These are phyloP conservation scores for Cryptococcus maquisensis DNA, from an alignment of 1,284 basidiomycete genomes.

Conservation along the genomic window DNA sequence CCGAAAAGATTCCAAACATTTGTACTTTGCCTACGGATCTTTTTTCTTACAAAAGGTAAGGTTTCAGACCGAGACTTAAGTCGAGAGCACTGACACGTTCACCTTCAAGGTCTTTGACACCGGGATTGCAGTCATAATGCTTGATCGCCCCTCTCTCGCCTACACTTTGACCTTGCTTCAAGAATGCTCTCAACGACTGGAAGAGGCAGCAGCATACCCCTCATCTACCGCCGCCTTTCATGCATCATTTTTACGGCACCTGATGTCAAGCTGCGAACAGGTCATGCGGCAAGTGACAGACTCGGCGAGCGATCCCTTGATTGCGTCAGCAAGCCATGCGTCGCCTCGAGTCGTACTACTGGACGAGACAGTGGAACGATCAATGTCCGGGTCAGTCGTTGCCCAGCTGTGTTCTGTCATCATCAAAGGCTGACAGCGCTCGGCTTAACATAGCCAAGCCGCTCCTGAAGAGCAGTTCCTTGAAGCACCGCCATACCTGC, in stretches of 20 bases:
- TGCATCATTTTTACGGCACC: conserved; percentile 2
- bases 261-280: too few relatives aligned
- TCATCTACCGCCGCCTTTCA: conserved; percentile 8
- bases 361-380: too few relatives aligned
- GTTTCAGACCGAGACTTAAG: neutral
- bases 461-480: too few relatives aligned
- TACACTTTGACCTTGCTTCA: conserved; percentile 4
- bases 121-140: conserved; percentile 4
- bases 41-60: conserved; percentile 11
- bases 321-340: too few relatives aligned
- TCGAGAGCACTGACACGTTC: too few relatives aligned
- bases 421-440: too few relatives aligned
- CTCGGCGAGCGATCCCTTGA: neutral
- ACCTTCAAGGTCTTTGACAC: conserved; percentile 6
- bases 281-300: neutral
- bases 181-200: conserved; percentile 1
- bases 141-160: conserved; percentile 5
- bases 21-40: conserved; percentile 11
- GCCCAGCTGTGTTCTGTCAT: too few relatives aligned
- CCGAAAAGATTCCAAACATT: conserved; percentile 6
- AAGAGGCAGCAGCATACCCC: neutral
- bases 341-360: too few relatives aligned
- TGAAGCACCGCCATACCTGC: too few relatives aligned
- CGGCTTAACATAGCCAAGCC: too few relatives aligned
- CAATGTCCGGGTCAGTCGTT: too few relatives aligned